phyloP scores from a whole-genome alignment of 495 filamentous ascomycete species.

The Pseudoneurospora amorphoporcata region DNA sequence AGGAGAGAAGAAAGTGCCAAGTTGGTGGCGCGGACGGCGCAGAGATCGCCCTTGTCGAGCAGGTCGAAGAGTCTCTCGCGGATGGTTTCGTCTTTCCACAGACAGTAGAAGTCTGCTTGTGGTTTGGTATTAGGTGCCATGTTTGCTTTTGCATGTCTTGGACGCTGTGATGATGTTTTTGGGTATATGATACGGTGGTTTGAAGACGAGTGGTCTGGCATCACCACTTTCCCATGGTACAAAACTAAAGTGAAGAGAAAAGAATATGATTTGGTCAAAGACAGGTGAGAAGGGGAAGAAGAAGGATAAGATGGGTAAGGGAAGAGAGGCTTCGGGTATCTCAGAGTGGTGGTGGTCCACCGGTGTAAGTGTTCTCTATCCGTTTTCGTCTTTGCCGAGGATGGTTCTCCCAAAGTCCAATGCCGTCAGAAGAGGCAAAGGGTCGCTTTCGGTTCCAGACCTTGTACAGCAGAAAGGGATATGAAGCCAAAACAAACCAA shows the following conservation, averaged over 20 bases:
- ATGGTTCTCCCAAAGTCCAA: neutral
- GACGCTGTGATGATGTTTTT: neutral
- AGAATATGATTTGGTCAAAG: neutral
- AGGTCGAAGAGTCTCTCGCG: slow-evolving; percentile 40
- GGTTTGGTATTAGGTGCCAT: slow-evolving; percentile 31
- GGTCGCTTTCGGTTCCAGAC: neutral
- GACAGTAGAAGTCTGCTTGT: slow-evolving; percentile 36
- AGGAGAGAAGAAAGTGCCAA: slow-evolving; percentile 41
- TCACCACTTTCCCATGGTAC: neutral
- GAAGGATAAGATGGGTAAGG: neutral
- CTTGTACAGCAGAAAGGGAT: neutral
- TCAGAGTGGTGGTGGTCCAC: neutral
- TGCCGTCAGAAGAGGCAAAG: neutral
- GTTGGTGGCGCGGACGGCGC: slow-evolving; percentile 38
- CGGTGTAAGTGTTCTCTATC: neutral
- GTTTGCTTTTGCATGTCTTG: slow-evolving; percentile 32
- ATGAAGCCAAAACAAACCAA: neutral
- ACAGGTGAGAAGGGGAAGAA: neutral
- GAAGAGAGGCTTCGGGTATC: neutral
- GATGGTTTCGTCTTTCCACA: slow-evolving; percentile 43
- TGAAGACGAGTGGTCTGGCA: neutral
- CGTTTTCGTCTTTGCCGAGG: neutral
- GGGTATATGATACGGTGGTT: neutral
- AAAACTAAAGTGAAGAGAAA: neutral
- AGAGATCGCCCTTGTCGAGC: slow-evolving; percentile 39